Evolutionary conservation across 2,329 filamentous ascomycete genomes (phyloP).

Genomic region (Colletotrichum musicola): DNA sequence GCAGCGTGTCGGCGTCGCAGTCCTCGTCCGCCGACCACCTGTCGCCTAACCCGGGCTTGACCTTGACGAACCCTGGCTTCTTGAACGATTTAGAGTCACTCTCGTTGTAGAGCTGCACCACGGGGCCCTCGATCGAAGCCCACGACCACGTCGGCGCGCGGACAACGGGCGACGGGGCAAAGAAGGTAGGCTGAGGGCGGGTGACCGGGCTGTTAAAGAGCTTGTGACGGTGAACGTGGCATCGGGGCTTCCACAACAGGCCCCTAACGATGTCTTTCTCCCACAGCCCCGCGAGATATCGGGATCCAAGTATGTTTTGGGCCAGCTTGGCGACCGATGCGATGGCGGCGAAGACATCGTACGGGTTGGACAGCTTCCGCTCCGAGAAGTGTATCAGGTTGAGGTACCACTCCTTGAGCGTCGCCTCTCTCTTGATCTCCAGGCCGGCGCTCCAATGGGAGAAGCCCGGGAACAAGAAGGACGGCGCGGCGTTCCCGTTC

Average conservation of each 20-base stretch:
- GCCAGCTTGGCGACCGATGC: constrained; percentile 28
- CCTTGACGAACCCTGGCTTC: neutral
- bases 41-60: neutral
- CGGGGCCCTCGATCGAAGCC: constrained; percentile 21
- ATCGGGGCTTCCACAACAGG: constrained; percentile 21
- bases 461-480: constrained; percentile 2
- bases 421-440: constrained; percentile 1
- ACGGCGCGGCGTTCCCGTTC: neutral
- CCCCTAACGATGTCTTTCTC: constrained; percentile 22
- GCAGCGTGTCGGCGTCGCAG: constrained; percentile 2
- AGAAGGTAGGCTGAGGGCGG: constrained; percentile 8
- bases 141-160: constrained; percentile 29
- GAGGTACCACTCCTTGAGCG: constrained; percentile 15
- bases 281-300: constrained; percentile 21
- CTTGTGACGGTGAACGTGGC: neutral
- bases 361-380: constrained; percentile 20
- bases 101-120: neutral
- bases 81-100: neutral
- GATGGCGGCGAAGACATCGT: constrained; percentile 28
- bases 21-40: constrained; percentile 7
- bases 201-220: neutral
- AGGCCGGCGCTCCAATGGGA: neutral
- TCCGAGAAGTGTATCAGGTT: neutral
- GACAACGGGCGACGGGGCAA: constrained; percentile 14
- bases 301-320: neutral